These are phyloP conservation scores for Nicotiana undulata DNA, from an alignment of 257 asterid genomes.

Conservation along the genomic window DNA sequence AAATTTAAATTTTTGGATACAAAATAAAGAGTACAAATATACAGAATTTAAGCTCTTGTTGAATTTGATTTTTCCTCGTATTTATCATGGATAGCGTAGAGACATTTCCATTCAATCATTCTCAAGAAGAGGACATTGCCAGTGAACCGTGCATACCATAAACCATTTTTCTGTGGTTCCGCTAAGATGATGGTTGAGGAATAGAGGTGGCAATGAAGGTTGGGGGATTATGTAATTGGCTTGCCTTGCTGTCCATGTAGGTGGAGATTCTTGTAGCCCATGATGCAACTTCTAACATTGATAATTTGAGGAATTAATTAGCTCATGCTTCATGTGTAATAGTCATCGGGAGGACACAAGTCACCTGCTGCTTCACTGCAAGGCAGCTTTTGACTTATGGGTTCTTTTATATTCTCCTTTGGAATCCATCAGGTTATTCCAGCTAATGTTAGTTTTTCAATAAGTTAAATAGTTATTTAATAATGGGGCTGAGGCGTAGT, in stretches of 20 bases:
- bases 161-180: not conserved
- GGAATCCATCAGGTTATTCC: too few relatives aligned
- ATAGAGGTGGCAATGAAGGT: not conserved
- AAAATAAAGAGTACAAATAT: not conserved
- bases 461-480: too few relatives aligned
- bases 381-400: too few relatives aligned
- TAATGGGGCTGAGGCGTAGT: too few relatives aligned
- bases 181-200: not conserved
- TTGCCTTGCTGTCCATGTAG: not conserved
- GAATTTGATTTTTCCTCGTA: not conserved
- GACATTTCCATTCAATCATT: not conserved
- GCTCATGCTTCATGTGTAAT: not conserved
- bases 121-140: not conserved
- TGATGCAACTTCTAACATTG: not conserved
- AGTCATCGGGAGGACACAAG: not conserved
- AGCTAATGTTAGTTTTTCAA: too few relatives aligned
- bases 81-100: not conserved
- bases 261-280: not conserved
- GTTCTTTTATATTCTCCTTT: too few relatives aligned
- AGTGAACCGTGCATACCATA: not conserved
- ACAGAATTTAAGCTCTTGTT: not conserved
- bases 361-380: too few relatives aligned
- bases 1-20: not conserved
- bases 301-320: not conserved
- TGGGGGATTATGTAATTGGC: not conserved